These are phyloP conservation scores for Erigeron canadensis DNA, from an alignment of 129 eudicot genomes.

Conservation along the genomic window DNA sequence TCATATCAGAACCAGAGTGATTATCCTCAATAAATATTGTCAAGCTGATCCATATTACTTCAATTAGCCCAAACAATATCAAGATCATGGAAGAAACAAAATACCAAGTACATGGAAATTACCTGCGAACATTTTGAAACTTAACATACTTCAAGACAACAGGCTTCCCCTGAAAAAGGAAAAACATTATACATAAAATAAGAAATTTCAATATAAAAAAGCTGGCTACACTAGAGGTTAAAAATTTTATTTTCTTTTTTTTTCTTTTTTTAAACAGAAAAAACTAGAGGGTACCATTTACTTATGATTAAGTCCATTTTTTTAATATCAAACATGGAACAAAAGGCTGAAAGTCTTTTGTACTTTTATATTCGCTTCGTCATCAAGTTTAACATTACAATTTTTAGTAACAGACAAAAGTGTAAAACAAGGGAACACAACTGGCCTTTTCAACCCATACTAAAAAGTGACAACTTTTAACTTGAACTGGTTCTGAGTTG, in stretches of 20 bases:
- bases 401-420: too few species aligned
- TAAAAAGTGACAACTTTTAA: too few species aligned
- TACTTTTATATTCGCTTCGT: too few species aligned
- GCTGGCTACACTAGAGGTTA: neutral
- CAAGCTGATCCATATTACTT: slow-evolving; percentile 56
- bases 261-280: too few species aligned
- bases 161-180: slow-evolving; percentile 71
- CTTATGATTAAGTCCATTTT: too few species aligned
- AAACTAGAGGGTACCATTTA: neutral
- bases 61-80: slow-evolving; percentile 8
- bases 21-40: slow-evolving; percentile 93
- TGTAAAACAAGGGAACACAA: too few species aligned
- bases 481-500: too few species aligned
- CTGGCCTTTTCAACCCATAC: too few species aligned
- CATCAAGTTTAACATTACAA: too few species aligned
- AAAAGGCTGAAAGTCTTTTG: too few species aligned
- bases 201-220: neutral
- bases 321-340: too few species aligned
- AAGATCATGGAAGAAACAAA: neutral
- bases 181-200: neutral
- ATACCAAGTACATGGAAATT: neutral
- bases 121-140: slow-evolving; percentile 99
- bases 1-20: slow-evolving; percentile 76
- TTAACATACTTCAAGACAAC: slow-evolving; percentile 87
- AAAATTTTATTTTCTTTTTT: too few species aligned